Evolutionary conservation across 495 filamentous ascomycete species (phyloP).

Genomic region (Tuber calosporum): DNA sequence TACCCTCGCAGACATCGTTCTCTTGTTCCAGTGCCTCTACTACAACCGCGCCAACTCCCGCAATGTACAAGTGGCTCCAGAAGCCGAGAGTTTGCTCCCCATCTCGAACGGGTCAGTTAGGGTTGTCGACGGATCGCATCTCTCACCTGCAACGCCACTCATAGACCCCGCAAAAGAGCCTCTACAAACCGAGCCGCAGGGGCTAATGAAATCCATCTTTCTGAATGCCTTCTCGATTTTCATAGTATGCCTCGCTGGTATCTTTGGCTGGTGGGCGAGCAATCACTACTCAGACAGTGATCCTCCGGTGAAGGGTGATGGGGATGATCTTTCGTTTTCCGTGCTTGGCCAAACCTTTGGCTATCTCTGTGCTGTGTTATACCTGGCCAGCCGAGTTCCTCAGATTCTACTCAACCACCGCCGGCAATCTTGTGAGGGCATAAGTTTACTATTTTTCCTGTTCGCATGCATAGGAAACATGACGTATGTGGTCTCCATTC

Average conservation of each 20-base stretch:
- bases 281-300: conserved; percentile 30
- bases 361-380: conserved; percentile 76
- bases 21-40: conserved; percentile 84
- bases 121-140: conserved; percentile 46
- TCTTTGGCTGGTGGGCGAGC: conserved; percentile 78
- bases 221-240: conserved; percentile 67
- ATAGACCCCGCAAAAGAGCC: conserved; percentile 41
- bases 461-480: conserved; percentile 93
- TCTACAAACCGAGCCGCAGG: conserved; percentile 41
- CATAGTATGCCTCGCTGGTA: conserved; percentile 72
- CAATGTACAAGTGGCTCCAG: conserved; percentile 28
- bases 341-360: conserved; percentile 76
- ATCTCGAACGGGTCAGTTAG: background rate
- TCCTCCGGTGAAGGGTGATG: conserved; percentile 23
- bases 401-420: conserved; percentile 85
- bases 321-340: conserved; percentile 54
- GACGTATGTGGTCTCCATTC: conserved; percentile 85
- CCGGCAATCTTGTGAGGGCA: conserved; percentile 81
- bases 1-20: conserved; percentile 82
- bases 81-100: conserved; percentile 1
- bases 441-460: conserved; percentile 88
- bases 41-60: conserved; percentile 67
- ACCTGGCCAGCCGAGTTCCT: conserved; percentile 79
- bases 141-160: conserved; percentile 74
- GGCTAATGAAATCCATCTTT: conserved; percentile 50